Percentiles rank a stretch among this genome's conserved stretches.
phyloP scores from a whole-genome alignment of 805 yeast genomes.

The Wickerhamomyces pijperi region DNA sequence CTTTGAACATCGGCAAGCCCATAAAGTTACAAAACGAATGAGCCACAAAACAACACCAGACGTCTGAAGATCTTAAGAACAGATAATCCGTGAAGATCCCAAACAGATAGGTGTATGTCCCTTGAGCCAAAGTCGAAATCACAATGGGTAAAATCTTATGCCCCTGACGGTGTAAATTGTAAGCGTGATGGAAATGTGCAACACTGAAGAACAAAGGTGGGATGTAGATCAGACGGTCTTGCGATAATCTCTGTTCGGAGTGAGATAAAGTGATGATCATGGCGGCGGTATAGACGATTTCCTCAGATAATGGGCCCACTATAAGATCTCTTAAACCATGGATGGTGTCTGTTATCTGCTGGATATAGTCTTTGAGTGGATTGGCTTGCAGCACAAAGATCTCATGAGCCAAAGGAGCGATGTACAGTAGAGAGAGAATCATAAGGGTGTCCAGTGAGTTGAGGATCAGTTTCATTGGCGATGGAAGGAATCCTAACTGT shows the following conservation, averaged over 20 bases:
- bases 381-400: too few relatives aligned
- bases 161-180: constrained; percentile 27
- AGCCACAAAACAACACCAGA: constrained; percentile 46
- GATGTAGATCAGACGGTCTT: constrained; percentile 6
- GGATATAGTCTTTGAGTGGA: too few relatives aligned
- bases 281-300: constrained; percentile 51
- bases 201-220: constrained; percentile 64
- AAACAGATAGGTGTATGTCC: constrained; percentile 55
- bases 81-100: constrained; percentile 55
- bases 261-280: constrained; percentile 23
- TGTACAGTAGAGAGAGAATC: too few relatives aligned
- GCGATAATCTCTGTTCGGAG: constrained; percentile 4
- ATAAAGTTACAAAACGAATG: constrained; percentile 62
- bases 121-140: constrained; percentile 36
- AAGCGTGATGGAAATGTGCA: constrained; percentile 73
- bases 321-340: constrained; percentile 44
- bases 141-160: constrained; percentile 20
- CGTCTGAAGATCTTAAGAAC: constrained; percentile 32
- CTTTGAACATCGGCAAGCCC: constrained; percentile 45
- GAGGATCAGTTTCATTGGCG: too few relatives aligned
- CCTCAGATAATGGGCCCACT: constrained; percentile 74
- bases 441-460: too few relatives aligned
- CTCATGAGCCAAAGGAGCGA: too few relatives aligned
- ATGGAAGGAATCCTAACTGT: too few relatives aligned
- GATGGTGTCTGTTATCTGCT: too few relatives aligned